These are phyloP conservation scores for Candida sp. DNA, from an alignment of 1,139 yeast species.

Conservation along the genomic window DNA sequence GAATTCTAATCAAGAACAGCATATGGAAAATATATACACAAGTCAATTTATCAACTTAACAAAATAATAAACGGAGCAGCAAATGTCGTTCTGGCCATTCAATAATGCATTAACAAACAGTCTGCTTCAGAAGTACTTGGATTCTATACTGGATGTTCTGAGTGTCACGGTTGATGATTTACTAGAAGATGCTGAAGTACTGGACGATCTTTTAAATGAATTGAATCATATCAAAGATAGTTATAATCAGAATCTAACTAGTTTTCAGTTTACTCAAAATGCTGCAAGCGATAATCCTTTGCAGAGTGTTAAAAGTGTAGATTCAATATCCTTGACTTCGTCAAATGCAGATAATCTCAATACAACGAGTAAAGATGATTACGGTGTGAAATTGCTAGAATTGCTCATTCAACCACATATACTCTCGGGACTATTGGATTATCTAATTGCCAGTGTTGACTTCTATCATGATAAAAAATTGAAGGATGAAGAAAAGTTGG, in stretches of 20 bases:
- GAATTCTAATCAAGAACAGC: neutral
- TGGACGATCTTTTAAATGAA: slow-evolving; percentile 40
- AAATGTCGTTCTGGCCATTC: slow-evolving; percentile 51
- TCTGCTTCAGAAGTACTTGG: slow-evolving; percentile 42
- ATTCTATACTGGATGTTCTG: slow-evolving; percentile 33
- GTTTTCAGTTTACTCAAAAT: slow-evolving; percentile 31
- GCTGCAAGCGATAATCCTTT: slow-evolving; percentile 3
- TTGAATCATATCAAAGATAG: slow-evolving; percentile 38
- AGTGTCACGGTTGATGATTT: slow-evolving; percentile 32
- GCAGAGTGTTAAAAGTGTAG: slow-evolving; percentile 12
- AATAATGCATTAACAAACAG: slow-evolving; percentile 38
- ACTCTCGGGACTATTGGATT: slow-evolving; percentile 37
- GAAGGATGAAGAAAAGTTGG: slow-evolving; percentile 21
- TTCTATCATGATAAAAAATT: slow-evolving; percentile 28
- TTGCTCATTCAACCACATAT: slow-evolving; percentile 45
- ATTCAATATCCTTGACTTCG: slow-evolving; percentile 34
- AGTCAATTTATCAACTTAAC: too few species aligned
- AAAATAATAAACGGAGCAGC: neutral
- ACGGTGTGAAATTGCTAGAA: slow-evolving; percentile 41
- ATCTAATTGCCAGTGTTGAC: slow-evolving; percentile 33
- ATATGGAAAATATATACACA: neutral
- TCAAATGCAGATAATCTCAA: slow-evolving; percentile 21
- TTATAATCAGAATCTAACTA: slow-evolving; percentile 23
- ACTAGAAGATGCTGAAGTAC: slow-evolving; percentile 30
- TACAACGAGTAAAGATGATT: slow-evolving; percentile 28